These are phyloP conservation scores for Trebouxia sp. DNA, from an alignment of 139 green algal species.

Conservation along the genomic window DNA sequence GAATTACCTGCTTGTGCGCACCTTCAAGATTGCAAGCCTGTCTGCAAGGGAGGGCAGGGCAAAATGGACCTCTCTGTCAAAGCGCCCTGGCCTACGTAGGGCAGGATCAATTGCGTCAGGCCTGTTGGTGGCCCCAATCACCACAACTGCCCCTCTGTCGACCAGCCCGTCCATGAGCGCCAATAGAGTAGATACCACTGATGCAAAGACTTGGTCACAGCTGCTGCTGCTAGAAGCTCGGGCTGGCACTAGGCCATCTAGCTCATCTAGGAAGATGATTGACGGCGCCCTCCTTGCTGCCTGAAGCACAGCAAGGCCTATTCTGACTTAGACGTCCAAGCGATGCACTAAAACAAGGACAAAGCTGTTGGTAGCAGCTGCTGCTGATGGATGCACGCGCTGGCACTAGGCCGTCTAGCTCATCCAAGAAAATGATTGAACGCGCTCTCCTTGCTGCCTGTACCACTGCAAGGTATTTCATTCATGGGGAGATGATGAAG, in stretches of 20 bases:
- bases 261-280: constrained; percentile 93
- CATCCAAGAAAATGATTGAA: constrained; percentile 89
- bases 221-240: constrained; percentile 13
- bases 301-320: too few species aligned
- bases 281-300: constrained; percentile 58
- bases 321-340: too few species aligned
- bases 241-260: constrained; percentile 77
- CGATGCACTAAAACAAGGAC: too few species aligned
- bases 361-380: too few species aligned
- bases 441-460: constrained; percentile 62
- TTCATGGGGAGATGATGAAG: too few species aligned
- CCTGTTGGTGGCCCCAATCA: constrained; percentile 85
- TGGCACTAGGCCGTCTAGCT: too few species aligned
- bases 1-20: constrained; percentile 42
- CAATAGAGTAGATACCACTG: constrained; percentile 88
- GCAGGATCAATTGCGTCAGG: constrained; percentile 75
- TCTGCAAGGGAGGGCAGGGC: constrained; percentile 44
- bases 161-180: constrained; percentile 84
- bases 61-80: constrained; percentile 74
- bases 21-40: constrained; percentile 51
- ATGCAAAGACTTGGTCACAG: constrained; percentile 75
- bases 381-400: too few species aligned
- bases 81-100: constrained; percentile 72
- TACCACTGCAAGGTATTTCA: too few species aligned
- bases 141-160: constrained; percentile 71